phyloP scores from a whole-genome alignment of 805 yeast species.

The Cyberlindnera maclurae region DNA sequence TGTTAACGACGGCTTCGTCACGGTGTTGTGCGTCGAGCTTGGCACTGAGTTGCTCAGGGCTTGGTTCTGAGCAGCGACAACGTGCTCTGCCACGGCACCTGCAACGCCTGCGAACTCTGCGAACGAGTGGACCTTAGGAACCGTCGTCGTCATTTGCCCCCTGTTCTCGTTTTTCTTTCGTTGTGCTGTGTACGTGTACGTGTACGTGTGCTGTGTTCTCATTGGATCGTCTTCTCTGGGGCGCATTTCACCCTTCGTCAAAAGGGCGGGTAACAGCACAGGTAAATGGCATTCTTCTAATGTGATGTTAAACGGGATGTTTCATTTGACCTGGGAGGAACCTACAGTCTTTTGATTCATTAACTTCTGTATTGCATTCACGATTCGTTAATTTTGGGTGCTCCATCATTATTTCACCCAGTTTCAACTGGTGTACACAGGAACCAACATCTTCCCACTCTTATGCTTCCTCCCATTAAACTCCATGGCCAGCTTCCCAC shows the following conservation, averaged over 20 bases:
- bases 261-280: too few relatives aligned
- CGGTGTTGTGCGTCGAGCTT: constrained; percentile 10
- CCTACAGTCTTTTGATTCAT: too few relatives aligned
- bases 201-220: not conserved
- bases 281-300: too few relatives aligned
- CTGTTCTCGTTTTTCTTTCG: too few relatives aligned
- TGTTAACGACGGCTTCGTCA: constrained; percentile 6
- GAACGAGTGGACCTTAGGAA: constrained; percentile 88
- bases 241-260: too few relatives aligned
- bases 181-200: not conserved
- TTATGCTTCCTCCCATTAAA: constrained; percentile 53
- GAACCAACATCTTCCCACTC: constrained; percentile 42
- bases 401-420: too few relatives aligned
- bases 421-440: constrained; percentile 31
- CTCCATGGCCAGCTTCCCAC: constrained; percentile 48
- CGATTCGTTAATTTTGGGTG: too few relatives aligned
- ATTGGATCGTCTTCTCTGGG: not conserved
- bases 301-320: too few relatives aligned
- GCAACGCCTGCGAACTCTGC: constrained; percentile 88
- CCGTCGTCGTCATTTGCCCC: constrained; percentile 79
- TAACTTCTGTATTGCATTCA: too few relatives aligned
- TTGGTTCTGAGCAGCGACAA: constrained; percentile 77
- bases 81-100: constrained; percentile 94
- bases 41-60: constrained; percentile 23
- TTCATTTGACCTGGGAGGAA: too few relatives aligned